phyloP scores from a whole-genome alignment of 2,329 filamentous ascomycete species.

The Graphilbum fragrans region DNA sequence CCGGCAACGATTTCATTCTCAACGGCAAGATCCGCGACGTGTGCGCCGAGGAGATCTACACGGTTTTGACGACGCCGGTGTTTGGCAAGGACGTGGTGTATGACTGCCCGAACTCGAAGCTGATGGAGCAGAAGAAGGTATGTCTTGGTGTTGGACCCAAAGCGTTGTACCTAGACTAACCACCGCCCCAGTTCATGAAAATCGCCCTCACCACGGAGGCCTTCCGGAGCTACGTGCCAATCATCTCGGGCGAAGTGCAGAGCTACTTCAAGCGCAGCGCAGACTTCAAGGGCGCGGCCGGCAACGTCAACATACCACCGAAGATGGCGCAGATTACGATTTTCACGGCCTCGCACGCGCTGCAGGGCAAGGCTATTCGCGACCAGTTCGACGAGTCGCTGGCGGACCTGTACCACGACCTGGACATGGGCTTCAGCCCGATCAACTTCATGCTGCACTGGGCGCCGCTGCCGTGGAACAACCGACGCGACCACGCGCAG shows the following conservation, averaged over 20 bases:
- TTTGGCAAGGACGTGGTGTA: slow-evolving; percentile 75
- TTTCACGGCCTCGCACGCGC: slow-evolving; percentile 64
- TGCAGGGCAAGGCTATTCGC: slow-evolving; percentile 68
- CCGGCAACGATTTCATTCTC: slow-evolving; percentile 43
- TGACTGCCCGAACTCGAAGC: slow-evolving; percentile 71
- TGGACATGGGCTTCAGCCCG: slow-evolving; percentile 67
- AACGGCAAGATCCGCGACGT: slow-evolving; percentile 41
- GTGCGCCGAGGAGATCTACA: slow-evolving; percentile 42
- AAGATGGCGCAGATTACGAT: slow-evolving; percentile 68
- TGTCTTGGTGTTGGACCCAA: not conserved
- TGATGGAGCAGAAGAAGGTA: slow-evolving; percentile 84
- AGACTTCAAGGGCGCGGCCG: slow-evolving; percentile 45
- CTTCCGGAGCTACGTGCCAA: slow-evolving; percentile 52
- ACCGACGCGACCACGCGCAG: slow-evolving; percentile 58
- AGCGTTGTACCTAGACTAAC: not conserved
- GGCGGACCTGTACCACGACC: slow-evolving; percentile 65
- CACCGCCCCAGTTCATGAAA: slow-evolving; percentile 53
- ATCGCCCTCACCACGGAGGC: slow-evolving; percentile 55
- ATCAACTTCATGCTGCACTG: slow-evolving; percentile 77
- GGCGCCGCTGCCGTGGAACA: slow-evolving; percentile 66
- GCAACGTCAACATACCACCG: slow-evolving; percentile 50
- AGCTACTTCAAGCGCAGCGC: slow-evolving; percentile 48
- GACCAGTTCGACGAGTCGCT: slow-evolving; percentile 59
- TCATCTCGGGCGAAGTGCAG: slow-evolving; percentile 59
- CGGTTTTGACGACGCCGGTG: slow-evolving; percentile 36